Evolutionary conservation across 2,329 filamentous ascomycete species (phyloP).

Genomic region (Ceratocystis diversiconidia): DNA sequence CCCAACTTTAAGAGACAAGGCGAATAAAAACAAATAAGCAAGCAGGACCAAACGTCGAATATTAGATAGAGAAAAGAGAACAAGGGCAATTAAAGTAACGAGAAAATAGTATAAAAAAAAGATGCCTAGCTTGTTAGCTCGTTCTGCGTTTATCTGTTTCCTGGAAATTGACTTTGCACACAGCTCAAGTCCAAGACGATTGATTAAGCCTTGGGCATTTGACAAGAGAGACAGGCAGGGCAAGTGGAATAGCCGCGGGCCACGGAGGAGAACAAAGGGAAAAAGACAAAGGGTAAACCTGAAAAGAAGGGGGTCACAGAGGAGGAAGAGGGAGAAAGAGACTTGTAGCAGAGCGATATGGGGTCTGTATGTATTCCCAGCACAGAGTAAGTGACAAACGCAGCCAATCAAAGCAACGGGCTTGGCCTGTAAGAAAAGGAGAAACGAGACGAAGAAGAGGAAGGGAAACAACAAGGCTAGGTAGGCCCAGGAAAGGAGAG

Average conservation of each 20-base stretch:
- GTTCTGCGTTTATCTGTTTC: not conserved
- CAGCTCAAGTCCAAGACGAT: not conserved
- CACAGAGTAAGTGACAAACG: not conserved
- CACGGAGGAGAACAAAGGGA: not conserved
- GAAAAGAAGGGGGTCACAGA: conserved; percentile 6
- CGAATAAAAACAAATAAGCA: not conserved
- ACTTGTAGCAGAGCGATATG: not conserved
- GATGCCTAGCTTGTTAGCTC: not conserved
- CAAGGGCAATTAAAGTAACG: not conserved
- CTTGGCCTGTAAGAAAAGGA: conserved; percentile 5
- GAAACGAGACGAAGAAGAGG: conserved; percentile 2
- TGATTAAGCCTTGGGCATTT: not conserved
- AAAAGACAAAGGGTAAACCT: not conserved
- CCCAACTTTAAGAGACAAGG: not conserved
- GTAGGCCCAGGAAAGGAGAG: conserved; percentile 5
- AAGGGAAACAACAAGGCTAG: not conserved
- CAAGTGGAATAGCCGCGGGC: not conserved
- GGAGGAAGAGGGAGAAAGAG: conserved; percentile 2
- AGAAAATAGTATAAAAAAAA: conserved; percentile 2
- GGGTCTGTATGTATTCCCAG: not conserved
- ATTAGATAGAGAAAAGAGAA: not conserved
- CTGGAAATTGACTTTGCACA: not conserved
- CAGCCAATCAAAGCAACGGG: not conserved
- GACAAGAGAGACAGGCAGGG: not conserved
- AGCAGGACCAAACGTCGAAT: not conserved